Evolutionary conservation across 2,329 filamentous ascomycete genomes (phyloP), one percentile per base, ranked within the genome.

Genomic region (Grosmannia clavigera): DNA sequence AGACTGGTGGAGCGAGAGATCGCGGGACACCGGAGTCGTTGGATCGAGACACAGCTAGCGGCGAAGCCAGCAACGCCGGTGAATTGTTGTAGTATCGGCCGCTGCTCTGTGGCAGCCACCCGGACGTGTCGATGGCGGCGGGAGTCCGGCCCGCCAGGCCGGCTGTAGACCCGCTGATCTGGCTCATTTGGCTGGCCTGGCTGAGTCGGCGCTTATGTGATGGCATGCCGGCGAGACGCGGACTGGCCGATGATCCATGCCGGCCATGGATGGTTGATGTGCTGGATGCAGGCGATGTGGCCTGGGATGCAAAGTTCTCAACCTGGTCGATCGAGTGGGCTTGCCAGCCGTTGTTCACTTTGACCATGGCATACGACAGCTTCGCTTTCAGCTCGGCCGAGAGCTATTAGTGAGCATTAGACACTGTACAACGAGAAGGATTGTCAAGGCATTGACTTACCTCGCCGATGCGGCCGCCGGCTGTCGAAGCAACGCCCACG

Each of bases 361-460:
- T 96, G 69, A 95, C 81, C 81, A 95, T 94, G 64, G 92, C 92
- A 72, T 96, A 96, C 7, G 90, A 90, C 33, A 97, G 80, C 67
- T 90, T 87, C 57, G 90, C 86, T 69, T 86, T 87, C 58, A 97
- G 80, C 69, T 92, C 88, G 59, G 85, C 82, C 50, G 89, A 90
- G 59, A 90, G 75, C 87, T 91, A 70, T 7, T 11, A 2, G 12
- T 3, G 33, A 14, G n/a, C n/a, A 29, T 22, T 52, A 50, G 35
- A 48, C 4, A 53, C 54, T n/a, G 31, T 43, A 43, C 40, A 9
- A 38, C 22, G 55, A 38, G 46, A 22, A 22, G 16, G 3, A 9
- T 35, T 31, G 33, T 9, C 33, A 22, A 25, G 33, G 16, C 27
- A 64, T 61, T 65, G 7, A 77, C 77, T 66, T 78, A 94, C 88